These are phyloP conservation scores for Artemisia argyi DNA, from an alignment of 129 eudicot species.

Conservation along the genomic window DNA sequence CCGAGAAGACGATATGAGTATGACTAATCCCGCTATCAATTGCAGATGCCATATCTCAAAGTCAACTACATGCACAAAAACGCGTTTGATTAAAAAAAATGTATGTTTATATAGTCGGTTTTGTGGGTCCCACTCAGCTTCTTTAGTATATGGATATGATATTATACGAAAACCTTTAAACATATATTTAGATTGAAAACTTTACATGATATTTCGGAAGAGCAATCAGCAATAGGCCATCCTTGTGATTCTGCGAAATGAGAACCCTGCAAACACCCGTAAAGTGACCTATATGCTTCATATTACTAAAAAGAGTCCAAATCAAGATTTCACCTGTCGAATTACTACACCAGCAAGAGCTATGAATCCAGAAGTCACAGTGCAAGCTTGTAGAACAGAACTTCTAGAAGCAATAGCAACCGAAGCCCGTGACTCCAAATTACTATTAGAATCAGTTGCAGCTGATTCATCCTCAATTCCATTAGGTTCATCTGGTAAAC, in stretches of 20 bases:
- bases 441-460: conserved; percentile 33
- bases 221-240: conserved; percentile 68
- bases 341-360: conserved; percentile 61
- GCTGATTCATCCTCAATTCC: conserved; percentile 14
- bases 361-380: conserved; percentile 61
- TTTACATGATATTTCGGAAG: conserved; percentile 64
- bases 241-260: conserved; percentile 74
- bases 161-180: too few relatives aligned
- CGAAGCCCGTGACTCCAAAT: conserved; percentile 37
- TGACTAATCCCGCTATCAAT: conserved; percentile 65
- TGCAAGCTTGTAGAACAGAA: conserved; percentile 88
- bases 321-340: conserved; percentile 59
- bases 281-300: not conserved
- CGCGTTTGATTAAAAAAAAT: conserved; percentile 13
- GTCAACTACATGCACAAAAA: conserved; percentile 49
- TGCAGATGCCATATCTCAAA: conserved; percentile 80
- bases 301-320: too few relatives aligned
- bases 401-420: conserved; percentile 56
- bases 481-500: conserved; percentile 33
- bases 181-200: conserved; percentile 14
- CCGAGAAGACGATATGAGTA: conserved; percentile 74
- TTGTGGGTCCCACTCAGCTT: conserved; percentile 20
- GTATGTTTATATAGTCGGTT: not conserved
- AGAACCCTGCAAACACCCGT: conserved; percentile 58
- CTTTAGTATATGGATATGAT: not conserved